phyloP scores from a whole-genome alignment of 306 rosid species.

The Datisca glomerata region DNA sequence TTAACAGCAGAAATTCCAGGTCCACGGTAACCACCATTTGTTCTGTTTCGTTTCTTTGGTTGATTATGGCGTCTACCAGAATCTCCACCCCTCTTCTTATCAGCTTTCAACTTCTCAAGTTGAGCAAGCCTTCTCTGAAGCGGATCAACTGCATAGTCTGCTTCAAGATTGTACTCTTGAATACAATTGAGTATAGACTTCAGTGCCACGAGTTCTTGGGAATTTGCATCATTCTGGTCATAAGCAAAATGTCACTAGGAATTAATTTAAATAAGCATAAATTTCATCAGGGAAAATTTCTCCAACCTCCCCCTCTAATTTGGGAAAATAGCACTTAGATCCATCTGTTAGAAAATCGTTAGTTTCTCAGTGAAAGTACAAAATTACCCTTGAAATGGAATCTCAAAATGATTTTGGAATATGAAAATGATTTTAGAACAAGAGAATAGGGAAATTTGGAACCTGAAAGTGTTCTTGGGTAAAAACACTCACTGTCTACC shows the following conservation, averaged over 20 bases:
- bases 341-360: no score
- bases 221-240: conserved; percentile 35
- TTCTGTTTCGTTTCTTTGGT: conserved; percentile 46
- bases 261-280: neutral
- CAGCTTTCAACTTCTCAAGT: conserved; percentile 47
- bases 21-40: conserved; percentile 30
- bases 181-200: conserved; percentile 40
- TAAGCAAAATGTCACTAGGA: neutral
- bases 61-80: conserved; percentile 33
- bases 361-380: no score
- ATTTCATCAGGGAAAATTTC: no score
- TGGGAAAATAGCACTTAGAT: no score
- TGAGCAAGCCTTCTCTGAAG: conserved; percentile 63
- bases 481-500: no score
- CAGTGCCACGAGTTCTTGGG: conserved; percentile 51
- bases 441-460: no score
- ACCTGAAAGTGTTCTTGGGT: no score
- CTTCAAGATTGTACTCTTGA: conserved; percentile 55
- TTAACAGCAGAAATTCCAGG: conserved; percentile 31
- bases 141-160: conserved; percentile 71
- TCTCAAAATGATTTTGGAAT: neutral
- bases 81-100: conserved; percentile 49
- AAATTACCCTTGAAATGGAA: neutral
- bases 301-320: no score
- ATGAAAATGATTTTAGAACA: no score